Base-by-base conservation (phyloP, 176 grass and related monocot species). In the Ampelocalamus luodianensis region DNA sequence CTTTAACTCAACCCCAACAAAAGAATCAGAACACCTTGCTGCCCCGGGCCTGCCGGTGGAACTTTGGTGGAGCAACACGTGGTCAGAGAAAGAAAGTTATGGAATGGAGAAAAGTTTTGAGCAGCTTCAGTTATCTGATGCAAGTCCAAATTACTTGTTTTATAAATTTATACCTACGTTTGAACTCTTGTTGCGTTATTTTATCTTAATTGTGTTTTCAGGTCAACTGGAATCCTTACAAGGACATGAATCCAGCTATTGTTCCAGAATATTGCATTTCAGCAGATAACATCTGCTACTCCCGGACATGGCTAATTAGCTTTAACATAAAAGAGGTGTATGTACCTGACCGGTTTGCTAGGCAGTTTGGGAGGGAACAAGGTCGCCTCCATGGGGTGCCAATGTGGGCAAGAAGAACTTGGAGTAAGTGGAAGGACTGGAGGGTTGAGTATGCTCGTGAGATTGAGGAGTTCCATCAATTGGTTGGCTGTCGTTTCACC, bases 281-380 rank as follows among this genome's bases (percentile, higher is more conserved):
- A 70, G 89, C 89, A 79, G 89, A 91, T 84, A 91, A 87, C 42
- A 84, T 91, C 44, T 91, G 85, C 69, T 80, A 75, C 80, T 91
- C 80, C 44, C 80, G 80, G 51, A 84, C 89, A 76, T 91, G 85
- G 85, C 89, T 87, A 55, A 91, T 91, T 76, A 91, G 80, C 80
- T 91, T 91, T 91, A 87, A 91, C 61, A 87, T 91, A 79, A 91
- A 91, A 78, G 89, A 91, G 85, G 89, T 87, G 22, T 90, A 90
- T 80, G 89, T 84, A 44, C 85, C 89, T 87, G 85, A 91, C 60
- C 82, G 89, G 76, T 91, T 87, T 79, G 44, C 85, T 80, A 87
- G 85, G 85, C 89, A 91, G 80, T 91, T 91, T 69, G 89, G 89
- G 56, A 87, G 75, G 89, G 89, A 91, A 51, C 89, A 91, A 79